Evolutionary conservation across 2,329 filamentous ascomycete genomes (phyloP), one percentile per base, ranked within the genome.

Genomic region (Ophiosphaerella korrae): DNA sequence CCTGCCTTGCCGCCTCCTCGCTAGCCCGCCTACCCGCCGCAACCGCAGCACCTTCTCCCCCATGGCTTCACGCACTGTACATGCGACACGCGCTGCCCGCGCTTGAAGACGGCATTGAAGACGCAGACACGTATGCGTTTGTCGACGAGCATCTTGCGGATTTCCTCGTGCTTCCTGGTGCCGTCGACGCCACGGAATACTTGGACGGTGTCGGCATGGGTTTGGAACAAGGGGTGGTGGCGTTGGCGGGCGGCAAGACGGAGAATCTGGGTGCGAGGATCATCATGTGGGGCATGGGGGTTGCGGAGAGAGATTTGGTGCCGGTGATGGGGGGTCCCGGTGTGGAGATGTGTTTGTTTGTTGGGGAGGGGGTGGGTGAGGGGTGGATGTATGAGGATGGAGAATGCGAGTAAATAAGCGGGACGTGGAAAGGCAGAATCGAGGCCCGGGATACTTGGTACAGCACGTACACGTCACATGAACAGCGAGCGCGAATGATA

Each of bases 201-300:
- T 48, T 66, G 1, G 63, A 66, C 18, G 52, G 57, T 16, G 23
- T 62, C 4, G 60, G 55, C 2, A 24, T 52, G 3, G 48, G 53
- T 0, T 61, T 60, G 24, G 53, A 58, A 8, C 42, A 52, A 3
- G 21, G 16, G 2, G 52, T 38, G 11, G 38, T 46, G 26, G 44
- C 45, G 8, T 54, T 59, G 31, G 35, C 64, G 8, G 34, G 44
- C 1, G 59, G 49, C 5, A 44, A 44, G 23, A 57, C 52, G 3
- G 57, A 62, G 44, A 54, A 61, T 12, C 26, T 65, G 8, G 54
- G 62, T 1, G 61, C 53, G 0, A 57, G 59, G 39, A 32, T 65
- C 9, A 21, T 64, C 2, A 63, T 64, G 52, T 70, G 66, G 66
- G 65, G 52, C 0, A 62, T 64, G 55, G 42, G 47, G n/a, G 60